Evolutionary conservation across 1,284 basidiomycete genomes (phyloP), one percentile per base, ranked within the genome.

Genomic region (Trametes pubescens): DNA sequence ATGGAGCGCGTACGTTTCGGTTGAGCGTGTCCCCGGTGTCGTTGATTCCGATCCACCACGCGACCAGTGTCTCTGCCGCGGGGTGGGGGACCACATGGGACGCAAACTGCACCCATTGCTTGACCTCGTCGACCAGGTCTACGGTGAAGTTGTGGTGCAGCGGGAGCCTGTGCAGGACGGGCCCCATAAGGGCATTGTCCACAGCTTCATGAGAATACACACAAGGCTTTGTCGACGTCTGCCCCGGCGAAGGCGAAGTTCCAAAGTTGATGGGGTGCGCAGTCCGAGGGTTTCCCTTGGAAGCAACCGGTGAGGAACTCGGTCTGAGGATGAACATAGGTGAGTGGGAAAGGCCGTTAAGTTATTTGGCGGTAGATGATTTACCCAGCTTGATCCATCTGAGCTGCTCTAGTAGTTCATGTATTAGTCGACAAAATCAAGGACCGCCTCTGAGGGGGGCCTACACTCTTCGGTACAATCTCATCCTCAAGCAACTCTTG

Each of bases 1-100:
- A 13, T 43, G 37, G 21, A 16, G 44, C 16, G 22, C 53, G 5
- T 66, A 84, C 83, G 10, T 75, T 68, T 68, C 84, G 85, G 49
- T 72, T 72, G n/a, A 80, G 61, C 1, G 81, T 80, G 69, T 86
- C 84, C 4, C 84, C 82, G 0, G 84, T 85, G 68, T 86, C 85
- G 71, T 86, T 86, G 57, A 86, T 86, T 6, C 85, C 85, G 61
- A 86, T 86, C 83, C 84, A 87, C 84, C 84, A 87, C 2, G 79
- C 77, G 4, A 82, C 82, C 37, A 86, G 70, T 0, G 84, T 84
- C 61, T 81, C 71, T 32, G 69, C 73, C 0, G 71, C 52, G 8
- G 81, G 81, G 68, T 82, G 82, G 3, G 84, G 82, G 9, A 86
- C 71, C 24, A 83, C 73, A 32, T 76, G 67, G 4, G 82, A 77